Percentiles rank a stretch among this genome's conserved stretches.
These are phyloP conservation scores for Centrapalus pauciflorus DNA, from an alignment of 129 eudicot species.

Conservation along the genomic window DNA sequence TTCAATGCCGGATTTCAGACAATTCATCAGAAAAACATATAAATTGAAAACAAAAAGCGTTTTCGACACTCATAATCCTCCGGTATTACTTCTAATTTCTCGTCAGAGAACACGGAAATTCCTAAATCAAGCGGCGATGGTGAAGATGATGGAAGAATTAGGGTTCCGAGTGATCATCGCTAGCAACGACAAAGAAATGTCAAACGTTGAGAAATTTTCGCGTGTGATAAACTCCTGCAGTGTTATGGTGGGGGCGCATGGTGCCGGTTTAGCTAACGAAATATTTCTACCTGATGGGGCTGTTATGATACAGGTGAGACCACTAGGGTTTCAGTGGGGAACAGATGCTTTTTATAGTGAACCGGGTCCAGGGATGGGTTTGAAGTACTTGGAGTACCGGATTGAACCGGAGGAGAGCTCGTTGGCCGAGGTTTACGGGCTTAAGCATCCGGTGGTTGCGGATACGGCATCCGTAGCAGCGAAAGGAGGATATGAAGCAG, in stretches of 20 bases:
- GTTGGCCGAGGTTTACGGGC: slow-evolving; percentile 41
- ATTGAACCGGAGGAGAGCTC: slow-evolving; percentile 72
- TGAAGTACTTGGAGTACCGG: slow-evolving; percentile 59
- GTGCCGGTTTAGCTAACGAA: slow-evolving; percentile 61
- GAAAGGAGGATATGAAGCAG: slow-evolving; percentile 44
- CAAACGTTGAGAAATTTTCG: slow-evolving; percentile 35
- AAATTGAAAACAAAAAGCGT: slow-evolving; percentile 22
- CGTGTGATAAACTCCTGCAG: slow-evolving; percentile 47
- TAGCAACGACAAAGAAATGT: slow-evolving; percentile 18
- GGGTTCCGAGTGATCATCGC: slow-evolving; percentile 57
- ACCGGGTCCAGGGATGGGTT: slow-evolving; percentile 58
- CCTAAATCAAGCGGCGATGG: slow-evolving; percentile 48
- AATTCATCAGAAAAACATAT: slow-evolving; percentile 42
- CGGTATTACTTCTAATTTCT: slow-evolving; percentile 44
- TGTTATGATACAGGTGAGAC: slow-evolving; percentile 54
- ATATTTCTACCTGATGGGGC: slow-evolving; percentile 54
- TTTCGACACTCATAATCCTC: slow-evolving; percentile 18
- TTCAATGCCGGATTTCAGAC: slow-evolving; percentile 42
- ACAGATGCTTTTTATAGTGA: slow-evolving; percentile 36
- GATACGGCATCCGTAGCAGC: slow-evolving; percentile 47
- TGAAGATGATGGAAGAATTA: slow-evolving; percentile 45
- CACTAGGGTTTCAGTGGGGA: slow-evolving; percentile 55
- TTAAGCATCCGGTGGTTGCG: slow-evolving; percentile 40
- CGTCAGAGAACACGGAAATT: slow-evolving; percentile 41
- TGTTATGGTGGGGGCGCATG: slow-evolving; percentile 66